Evolutionary conservation across 208 protist species (phyloP), one percentile per base, ranked within the genome.

Genomic region (Leishmania mexicana): DNA sequence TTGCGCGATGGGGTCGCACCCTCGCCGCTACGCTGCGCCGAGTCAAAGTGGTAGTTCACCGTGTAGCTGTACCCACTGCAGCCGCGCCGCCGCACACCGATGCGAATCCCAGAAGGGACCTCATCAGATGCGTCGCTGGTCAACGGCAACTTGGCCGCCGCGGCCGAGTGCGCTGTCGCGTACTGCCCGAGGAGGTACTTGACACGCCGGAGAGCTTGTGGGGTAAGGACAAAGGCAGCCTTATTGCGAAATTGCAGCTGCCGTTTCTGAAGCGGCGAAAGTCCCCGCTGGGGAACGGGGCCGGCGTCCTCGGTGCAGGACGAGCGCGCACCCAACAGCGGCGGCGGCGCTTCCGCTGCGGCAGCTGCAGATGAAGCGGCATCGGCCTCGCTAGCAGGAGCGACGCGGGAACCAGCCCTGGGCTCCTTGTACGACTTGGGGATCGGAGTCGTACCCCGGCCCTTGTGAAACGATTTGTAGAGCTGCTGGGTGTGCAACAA

Each of bases 21-120:
- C 62, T 68, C 79, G 2, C 17, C 45, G 24, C 60, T 64, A 31
- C 58, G 17, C 67, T 65, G 47, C 57, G 74, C 40, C 13, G 47
- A 31, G 40, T 76, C 79, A 38, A 87, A 90, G 79, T 91, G 81
- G 89, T 99, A 99, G 84, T 99, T 98, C 51, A 99, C 93, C 13
- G 97, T 99, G 88, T 99, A 99, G 80, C 96, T 97, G 85, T 99
- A 97, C 45, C 99, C 99, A 81, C 95, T 99, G 85, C 99, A 99
- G 11, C 99, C 99, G 71, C 96, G 93, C 21, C 92, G 90, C 35
- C 98, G 95, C 40, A 99, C 95, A 62, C 98, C 97, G 68, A 99
- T 93, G 72, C 93, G 93, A 70, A 99, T 95, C 57, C 98, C 98
- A 54, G 49, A 78, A 53, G 81, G 84, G 65, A 53, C 81, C 40